These are phyloP conservation scores for Candida montana DNA, from an alignment of 805 yeast genomes.

Conservation along the genomic window DNA sequence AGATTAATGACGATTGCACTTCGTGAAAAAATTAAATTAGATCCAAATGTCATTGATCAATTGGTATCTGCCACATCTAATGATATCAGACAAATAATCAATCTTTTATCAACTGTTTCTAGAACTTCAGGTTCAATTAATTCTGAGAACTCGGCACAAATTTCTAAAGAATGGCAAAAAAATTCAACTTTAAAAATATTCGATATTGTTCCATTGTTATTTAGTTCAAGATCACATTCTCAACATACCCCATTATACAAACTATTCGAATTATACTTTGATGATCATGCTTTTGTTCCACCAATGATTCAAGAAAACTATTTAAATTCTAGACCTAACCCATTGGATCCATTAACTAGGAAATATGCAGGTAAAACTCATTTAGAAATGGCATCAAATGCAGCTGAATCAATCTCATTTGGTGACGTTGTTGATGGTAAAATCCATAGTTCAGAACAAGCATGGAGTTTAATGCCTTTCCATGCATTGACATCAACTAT, in stretches of 20 bases:
- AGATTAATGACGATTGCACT: conserved; percentile 87
- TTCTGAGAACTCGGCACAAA: conserved; percentile 54
- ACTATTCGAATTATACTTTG: conserved; percentile 83
- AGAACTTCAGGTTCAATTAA: conserved; percentile 63
- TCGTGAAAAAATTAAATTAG: conserved; percentile 75
- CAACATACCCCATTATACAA: conserved; percentile 59
- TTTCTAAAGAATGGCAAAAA: conserved; percentile 77
- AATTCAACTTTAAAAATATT: conserved; percentile 88
- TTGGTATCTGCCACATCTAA: conserved; percentile 80
- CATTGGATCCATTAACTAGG: conserved; percentile 27
- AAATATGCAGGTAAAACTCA: conserved; percentile 31
- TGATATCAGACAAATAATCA: conserved; percentile 92
- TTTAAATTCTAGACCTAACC: conserved; percentile 55
- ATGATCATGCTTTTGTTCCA: conserved; percentile 92
- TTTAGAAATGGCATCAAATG: conserved; percentile 60
- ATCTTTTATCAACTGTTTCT: conserved; percentile 79
- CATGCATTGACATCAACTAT: conserved; percentile 87
- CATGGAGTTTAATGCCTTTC: conserved; percentile 89
- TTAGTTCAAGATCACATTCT: conserved; percentile 57
- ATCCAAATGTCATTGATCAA: conserved; percentile 75
- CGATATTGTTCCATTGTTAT: conserved; percentile 70
- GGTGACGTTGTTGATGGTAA: conserved; percentile 76
- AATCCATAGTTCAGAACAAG: conserved; percentile 88
- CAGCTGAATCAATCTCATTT: conserved; percentile 83
- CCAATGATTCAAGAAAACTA: conserved; percentile 96